Base-by-base conservation (phyloP, 352 stramenopile genomes). In the Globisporangium paddicum region DNA sequence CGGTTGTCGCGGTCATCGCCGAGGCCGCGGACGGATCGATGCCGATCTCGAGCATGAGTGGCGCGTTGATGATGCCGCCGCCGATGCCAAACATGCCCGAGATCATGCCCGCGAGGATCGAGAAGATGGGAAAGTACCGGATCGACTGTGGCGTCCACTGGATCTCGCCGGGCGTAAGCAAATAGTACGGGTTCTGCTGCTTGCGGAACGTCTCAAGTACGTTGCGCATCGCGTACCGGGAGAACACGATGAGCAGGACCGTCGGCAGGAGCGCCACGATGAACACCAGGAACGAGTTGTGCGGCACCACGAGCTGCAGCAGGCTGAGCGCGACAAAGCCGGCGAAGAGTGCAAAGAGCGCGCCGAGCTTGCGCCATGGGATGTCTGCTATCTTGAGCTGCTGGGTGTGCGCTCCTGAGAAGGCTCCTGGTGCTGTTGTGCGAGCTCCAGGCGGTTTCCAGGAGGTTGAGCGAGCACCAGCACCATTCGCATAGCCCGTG, bases 11-110 rank as follows among this genome's bases (percentile, higher is more conserved):
- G 2, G 89, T 97, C 41, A 96, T 98, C 5, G 93, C 94, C 2
- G 87, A 95, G 8, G 89, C 82, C 73, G 89, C 77, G 1, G 75
- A 68, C 9, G 86, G 78, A 11, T 92, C 71, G 14, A 98, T 77
- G 47, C 93, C 93, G 62, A 98, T 90, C 49, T 97, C 87, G 3
- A 98, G 81, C 79, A 99, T 94, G 19, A 98, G 63, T 2, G 95
- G 95, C 1, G 88, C 94, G 58, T 97, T 98, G 47, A 99, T 89
- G 58, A 98, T 98, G 19, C 95, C 96, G 47, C 95, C 96, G 3
- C 94, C 95, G 25, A 98, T 90, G 14, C 95, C 96, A 71, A 99
- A 98, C 83, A 98, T 93, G 13, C 95, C 95, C 1, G 92, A 90
- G 59, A 97, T 89, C 23, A 97, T 79, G 19, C 95, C 96, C 23